A percentile compares a stretch with the other conserved stretches of the same genome.
phyloP scores from a whole-genome alignment of 108 stramenopile species.

The Pinguiococcus pyrenoidosus region DNA sequence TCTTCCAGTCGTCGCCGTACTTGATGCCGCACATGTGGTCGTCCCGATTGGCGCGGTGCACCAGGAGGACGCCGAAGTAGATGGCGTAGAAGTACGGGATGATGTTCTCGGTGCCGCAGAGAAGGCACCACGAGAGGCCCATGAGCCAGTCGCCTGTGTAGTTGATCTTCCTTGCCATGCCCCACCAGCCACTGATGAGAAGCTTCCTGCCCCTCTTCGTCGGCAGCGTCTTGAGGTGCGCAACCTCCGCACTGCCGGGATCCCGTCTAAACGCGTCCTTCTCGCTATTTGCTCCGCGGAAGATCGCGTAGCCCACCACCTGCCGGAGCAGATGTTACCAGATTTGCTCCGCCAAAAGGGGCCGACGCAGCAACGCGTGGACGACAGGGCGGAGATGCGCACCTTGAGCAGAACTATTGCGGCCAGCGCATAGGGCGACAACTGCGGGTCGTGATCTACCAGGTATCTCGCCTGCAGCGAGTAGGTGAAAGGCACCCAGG shows the following conservation, averaged over 20 bases:
- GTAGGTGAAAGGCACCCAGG: conserved; percentile 98
- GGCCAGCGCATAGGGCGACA: conserved; percentile 35
- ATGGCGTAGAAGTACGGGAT: conserved; percentile 91
- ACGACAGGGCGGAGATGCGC: conserved; percentile 43
- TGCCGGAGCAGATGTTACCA: too few species aligned
- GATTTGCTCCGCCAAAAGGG: background rate
- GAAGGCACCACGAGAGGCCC: conserved; percentile 88
- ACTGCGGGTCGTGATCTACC: conserved; percentile 60
- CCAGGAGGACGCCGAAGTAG: conserved; percentile 80
- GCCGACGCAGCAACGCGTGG: too few species aligned
- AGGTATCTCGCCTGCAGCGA: conserved; percentile 68
- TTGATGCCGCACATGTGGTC: conserved; percentile 79
- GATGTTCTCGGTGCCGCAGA: conserved; percentile 62
- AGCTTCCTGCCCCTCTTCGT: conserved; percentile 38
- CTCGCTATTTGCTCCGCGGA: conserved; percentile 78
- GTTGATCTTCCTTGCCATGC: conserved; percentile 92
- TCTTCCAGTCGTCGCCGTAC: conserved; percentile 88
- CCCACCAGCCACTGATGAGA: conserved; percentile 94
- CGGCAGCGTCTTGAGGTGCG: conserved; percentile 28
- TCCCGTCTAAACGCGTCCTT: conserved; percentile 87
- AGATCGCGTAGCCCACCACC: conserved; percentile 62
- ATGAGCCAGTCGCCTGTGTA: conserved; percentile 96
- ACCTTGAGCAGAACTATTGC: too few species aligned
- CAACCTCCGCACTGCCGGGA: conserved; percentile 44
- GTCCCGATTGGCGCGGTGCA: conserved; percentile 89